Conservation (phyloP, 2,329 filamentous ascomycete genomes). For the Paraphaeosphaeria sporulosa region DNA sequence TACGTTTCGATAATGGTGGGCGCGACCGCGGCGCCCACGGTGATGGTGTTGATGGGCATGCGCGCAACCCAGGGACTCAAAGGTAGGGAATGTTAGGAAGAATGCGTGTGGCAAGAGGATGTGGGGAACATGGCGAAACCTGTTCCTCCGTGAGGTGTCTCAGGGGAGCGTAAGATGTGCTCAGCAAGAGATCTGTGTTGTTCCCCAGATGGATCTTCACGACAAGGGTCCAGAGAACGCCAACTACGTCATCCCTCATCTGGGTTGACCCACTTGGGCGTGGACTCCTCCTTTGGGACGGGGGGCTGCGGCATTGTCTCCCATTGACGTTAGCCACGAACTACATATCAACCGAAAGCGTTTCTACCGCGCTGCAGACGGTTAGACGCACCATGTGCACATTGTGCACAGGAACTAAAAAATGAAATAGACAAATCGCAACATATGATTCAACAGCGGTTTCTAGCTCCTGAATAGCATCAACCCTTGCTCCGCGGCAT, state of each 20-base stretch:
- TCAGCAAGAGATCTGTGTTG: conserved; percentile 4
- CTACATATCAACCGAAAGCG: not conserved
- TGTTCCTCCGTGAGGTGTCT: not conserved
- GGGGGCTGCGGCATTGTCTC: not conserved
- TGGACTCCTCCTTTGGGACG: not conserved
- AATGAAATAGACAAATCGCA: not conserved
- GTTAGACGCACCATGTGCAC: not conserved
- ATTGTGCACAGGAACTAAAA: not conserved
- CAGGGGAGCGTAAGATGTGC: conserved; percentile 2
- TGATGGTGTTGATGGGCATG: conserved; percentile 79
- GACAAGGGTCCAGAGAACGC: not conserved
- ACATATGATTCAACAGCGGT: not conserved
- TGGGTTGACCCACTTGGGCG: not conserved
- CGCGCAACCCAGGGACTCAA: not conserved
- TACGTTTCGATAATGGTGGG: conserved; percentile 88
- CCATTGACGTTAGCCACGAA: not conserved
- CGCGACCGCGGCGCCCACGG: conserved; percentile 82
- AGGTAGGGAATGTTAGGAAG: not conserved
- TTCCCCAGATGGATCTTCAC: conserved; percentile 4
- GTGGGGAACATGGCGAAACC: conserved; percentile 1
- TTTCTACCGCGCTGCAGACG: not conserved
- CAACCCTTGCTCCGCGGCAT: conserved; percentile 47
- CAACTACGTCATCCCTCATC: conserved; percentile 1
- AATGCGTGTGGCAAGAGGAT: not conserved
- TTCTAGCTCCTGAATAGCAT: conserved; percentile 49